Evolutionary conservation across 495 filamentous ascomycete genomes (phyloP), one percentile per base, ranked within the genome.

Genomic region (Talaromyces liani): DNA sequence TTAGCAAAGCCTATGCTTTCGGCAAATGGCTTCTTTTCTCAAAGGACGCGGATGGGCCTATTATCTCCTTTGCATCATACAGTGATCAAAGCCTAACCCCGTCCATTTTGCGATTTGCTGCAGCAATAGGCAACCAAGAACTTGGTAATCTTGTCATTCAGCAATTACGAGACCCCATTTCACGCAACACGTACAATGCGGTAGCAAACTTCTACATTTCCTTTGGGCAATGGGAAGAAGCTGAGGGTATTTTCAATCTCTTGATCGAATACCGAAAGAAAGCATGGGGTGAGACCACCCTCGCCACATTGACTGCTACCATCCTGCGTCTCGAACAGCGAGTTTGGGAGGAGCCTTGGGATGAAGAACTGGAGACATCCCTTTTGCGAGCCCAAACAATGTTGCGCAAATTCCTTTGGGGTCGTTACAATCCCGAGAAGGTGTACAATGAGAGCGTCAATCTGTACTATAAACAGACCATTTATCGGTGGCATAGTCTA

Each of bases 51-150:
- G 85, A 88, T 67, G 85, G 84, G 5, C 84, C 84, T 27, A 27
- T 82, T 0, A 82, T 89, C n/a, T 70, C 77, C 49, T 61, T 64
- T 6, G 65, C 64, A 25, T 63, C 77, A 33, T 89, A 88, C 66
- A 65, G 69, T 1, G 68, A 83, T 54, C 78, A 77, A 18, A 69
- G 65, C 29, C 62, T 89, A 27, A 77, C 82, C 4, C 80, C 84
- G n/a, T 76, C 84, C 1, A 75, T 89, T 25, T 67, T 88, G 16
- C 79, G 83, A 8, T 87, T 85, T 66, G 86, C 84, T 6, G 72
- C 77, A 25, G 80, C 82, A 20, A 79, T 82, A 4, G 70, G 75
- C 45, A 80, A 88, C 63, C 63, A 64, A 7, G 62, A 70, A 0
- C 73, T 88, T 22, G 69, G 81, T n/a, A 63, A 78, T 10, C 66